phyloP scores from a whole-genome alignment of 352 stramenopile genomes.

The Globisporangium cylindrosporum region DNA sequence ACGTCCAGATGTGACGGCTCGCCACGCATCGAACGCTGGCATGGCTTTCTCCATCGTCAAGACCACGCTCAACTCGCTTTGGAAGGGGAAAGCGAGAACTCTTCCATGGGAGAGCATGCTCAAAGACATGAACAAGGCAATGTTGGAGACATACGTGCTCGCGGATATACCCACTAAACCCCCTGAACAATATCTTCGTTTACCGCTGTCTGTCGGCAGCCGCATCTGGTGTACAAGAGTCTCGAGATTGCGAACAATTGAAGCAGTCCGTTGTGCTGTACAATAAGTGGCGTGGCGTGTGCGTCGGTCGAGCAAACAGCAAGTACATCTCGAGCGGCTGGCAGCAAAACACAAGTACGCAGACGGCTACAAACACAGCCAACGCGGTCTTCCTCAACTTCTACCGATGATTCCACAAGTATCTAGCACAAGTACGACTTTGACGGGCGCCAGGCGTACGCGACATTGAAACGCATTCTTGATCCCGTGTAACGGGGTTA shows the following conservation, averaged over 20 bases:
- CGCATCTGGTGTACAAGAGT: background rate
- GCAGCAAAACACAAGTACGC: background rate
- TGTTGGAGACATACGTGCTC: constrained; percentile 15
- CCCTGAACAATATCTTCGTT: constrained; percentile 12
- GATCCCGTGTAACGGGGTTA: background rate
- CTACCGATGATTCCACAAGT: constrained; percentile 11
- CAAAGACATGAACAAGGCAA: constrained; percentile 12
- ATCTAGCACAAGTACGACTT: constrained; percentile 10
- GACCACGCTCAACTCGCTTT: constrained; percentile 14
- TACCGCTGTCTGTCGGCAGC: constrained; percentile 10
- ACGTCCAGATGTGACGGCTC: too few relatives aligned
- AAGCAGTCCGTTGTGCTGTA: constrained; percentile 8
- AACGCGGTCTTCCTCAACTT: constrained; percentile 12
- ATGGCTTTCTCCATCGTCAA: too few relatives aligned
- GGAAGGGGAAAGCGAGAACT: background rate
- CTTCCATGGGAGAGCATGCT: constrained; percentile 12
- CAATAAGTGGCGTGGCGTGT: constrained; percentile 11
- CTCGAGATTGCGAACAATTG: constrained; percentile 1
- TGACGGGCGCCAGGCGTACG: constrained; percentile 7
- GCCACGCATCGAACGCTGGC: too few relatives aligned
- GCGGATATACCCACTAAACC: constrained; percentile 3
- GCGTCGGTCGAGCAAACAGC: background rate
- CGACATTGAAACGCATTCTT: constrained; percentile 10
- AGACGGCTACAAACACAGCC: constrained; percentile 8
- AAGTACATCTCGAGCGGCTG: constrained; percentile 3